phyloP scores from a whole-genome alignment of 164 flowering plant genomes.

The Tetracentron sinense region DNA sequence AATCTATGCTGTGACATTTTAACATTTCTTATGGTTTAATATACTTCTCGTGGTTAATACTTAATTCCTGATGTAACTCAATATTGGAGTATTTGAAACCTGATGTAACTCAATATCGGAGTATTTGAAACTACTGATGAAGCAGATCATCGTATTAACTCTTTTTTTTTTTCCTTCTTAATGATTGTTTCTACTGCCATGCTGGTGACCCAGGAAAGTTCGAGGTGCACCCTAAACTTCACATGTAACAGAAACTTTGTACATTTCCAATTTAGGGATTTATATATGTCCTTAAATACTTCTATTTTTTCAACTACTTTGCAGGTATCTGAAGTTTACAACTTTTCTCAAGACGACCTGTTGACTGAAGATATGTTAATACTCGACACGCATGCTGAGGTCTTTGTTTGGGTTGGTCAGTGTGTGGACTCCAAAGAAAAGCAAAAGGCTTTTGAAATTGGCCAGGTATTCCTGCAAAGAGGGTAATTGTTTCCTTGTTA shows the following conservation, averaged over 20 bases:
- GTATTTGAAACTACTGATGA: conserved; percentile 5
- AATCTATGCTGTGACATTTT: background rate
- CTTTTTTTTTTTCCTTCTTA: conserved; percentile 12
- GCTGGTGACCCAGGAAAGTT: conserved; percentile 74
- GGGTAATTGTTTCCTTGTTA: background rate
- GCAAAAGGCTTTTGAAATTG: conserved; percentile 86
- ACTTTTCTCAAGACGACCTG: conserved; percentile 93
- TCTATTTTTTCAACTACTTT: background rate
- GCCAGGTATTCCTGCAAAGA: conserved; percentile 56
- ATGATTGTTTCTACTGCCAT: conserved; percentile 16
- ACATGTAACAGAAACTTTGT: conserved; percentile 3
- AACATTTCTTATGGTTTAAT: background rate
- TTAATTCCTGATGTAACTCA: too few relatives aligned
- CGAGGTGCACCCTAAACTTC: conserved; percentile 52
- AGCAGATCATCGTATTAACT: conserved; percentile 17
- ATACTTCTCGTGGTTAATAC: background rate
- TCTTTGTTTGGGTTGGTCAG: conserved; percentile 97
- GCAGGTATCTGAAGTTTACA: conserved; percentile 88
- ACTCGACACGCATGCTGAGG: conserved; percentile 95
- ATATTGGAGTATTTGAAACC: too few relatives aligned
- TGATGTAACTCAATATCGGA: too few relatives aligned
- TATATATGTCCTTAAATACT: too few relatives aligned
- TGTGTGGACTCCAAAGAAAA: conserved; percentile 82
- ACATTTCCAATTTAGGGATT: too few relatives aligned
- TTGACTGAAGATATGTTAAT: conserved; percentile 91